These are phyloP conservation scores for Cutaneotrichosporon sp. DNA, from an alignment of 1,284 basidiomycete genomes.

Conservation along the genomic window DNA sequence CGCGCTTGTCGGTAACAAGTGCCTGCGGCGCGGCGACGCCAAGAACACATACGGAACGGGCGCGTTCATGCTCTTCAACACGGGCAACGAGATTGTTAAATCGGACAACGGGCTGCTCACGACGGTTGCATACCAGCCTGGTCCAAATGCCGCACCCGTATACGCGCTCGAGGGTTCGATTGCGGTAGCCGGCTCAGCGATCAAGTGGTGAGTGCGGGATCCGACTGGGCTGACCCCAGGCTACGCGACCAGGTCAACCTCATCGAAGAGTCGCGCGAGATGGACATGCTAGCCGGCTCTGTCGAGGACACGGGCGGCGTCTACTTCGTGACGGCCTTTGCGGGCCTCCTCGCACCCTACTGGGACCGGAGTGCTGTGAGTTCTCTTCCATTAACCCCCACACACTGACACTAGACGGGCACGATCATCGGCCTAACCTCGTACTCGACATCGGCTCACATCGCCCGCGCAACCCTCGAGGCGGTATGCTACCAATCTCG, in stretches of 20 bases:
- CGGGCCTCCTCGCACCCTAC: constrained; percentile 78
- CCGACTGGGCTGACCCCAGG: constrained; percentile 3
- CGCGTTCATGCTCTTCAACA: constrained; percentile 87
- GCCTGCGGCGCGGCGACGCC: constrained; percentile 75
- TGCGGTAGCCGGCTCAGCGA: constrained; percentile 89
- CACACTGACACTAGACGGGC: constrained; percentile 25
- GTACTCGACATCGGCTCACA: constrained; percentile 90
- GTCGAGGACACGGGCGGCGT: constrained; percentile 85
- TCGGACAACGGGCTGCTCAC: constrained; percentile 84
- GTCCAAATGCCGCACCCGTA: constrained; percentile 71
- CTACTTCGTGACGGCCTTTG: constrained; percentile 96
- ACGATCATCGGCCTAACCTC: constrained; percentile 64
- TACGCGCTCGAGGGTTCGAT: constrained; percentile 96
- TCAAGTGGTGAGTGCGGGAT: constrained; percentile 66
- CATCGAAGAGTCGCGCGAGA: constrained; percentile 75
- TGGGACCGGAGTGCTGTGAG: constrained; percentile 48
- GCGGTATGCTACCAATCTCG: constrained; percentile 75
- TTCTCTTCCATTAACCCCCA: background rate
- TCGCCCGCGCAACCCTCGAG: constrained; percentile 90
- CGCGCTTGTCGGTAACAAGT: constrained; percentile 95
- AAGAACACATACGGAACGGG: constrained; percentile 97
- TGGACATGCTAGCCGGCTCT: constrained; percentile 78
- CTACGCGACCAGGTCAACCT: constrained; percentile 85
- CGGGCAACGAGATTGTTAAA: constrained; percentile 79
- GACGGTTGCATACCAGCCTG: constrained; percentile 84